Evolutionary conservation across 163 green algal species (phyloP).

Genomic region (Chlamydomonas reinhardtii): DNA sequence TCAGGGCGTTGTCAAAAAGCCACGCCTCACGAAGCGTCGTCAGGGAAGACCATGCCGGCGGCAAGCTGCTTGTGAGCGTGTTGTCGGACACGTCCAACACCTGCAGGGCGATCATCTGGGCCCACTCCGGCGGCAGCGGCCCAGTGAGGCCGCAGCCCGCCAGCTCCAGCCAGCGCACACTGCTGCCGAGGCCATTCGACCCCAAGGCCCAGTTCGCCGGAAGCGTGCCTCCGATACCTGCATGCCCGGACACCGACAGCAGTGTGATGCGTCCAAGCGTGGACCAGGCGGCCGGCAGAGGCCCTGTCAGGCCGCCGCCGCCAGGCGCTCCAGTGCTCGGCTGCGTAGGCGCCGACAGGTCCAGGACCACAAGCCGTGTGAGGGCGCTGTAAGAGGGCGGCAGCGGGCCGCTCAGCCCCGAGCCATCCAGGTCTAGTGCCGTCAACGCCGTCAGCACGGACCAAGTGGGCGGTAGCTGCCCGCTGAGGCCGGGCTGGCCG

Average conservation of each 20-base stretch:
- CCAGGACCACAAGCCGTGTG: too few relatives aligned
- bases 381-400: too few relatives aligned
- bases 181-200: not conserved
- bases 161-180: not conserved
- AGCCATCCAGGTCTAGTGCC: not conserved
- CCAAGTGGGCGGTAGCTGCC: not conserved
- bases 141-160: constrained; percentile 6
- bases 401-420: not conserved
- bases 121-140: not conserved
- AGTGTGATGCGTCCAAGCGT: not conserved
- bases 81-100: not conserved
- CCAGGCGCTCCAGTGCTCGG: too few relatives aligned
- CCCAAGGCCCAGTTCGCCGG: not conserved
- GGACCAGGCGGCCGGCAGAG: not conserved
- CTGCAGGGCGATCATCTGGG: not conserved
- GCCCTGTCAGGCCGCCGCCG: not conserved
- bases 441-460: not conserved
- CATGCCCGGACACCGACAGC: not conserved
- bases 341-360: too few relatives aligned
- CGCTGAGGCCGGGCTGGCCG: too few relatives aligned
- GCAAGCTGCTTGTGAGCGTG: not conserved
- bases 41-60: not conserved
- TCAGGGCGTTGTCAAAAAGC: too few relatives aligned
- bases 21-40: too few relatives aligned
- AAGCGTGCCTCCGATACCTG: not conserved